Evolutionary conservation across 2,329 filamentous ascomycete species (phyloP), one percentile per base, ranked within the genome.

Genomic region (Aspergillus texensis): DNA sequence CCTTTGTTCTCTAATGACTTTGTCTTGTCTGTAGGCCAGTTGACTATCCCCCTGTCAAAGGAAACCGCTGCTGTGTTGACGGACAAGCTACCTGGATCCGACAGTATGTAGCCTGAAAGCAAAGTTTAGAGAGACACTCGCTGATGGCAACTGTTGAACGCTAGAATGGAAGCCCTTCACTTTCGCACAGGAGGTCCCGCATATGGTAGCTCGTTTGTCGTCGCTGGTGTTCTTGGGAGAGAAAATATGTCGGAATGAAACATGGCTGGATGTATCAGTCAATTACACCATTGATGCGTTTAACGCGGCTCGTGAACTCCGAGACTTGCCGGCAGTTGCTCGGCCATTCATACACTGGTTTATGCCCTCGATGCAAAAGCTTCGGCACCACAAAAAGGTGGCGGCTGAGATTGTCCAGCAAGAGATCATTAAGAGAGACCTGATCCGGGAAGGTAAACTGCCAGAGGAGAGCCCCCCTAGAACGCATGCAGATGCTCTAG

Each of bases 91-190:
- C 68, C 67, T 19, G 60, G 67, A 43, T 64, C 71, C 8, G 62
- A 71, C 14, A 71, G 74, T 76, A 73, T 36, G 68, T 16, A 6
- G n/a, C 19, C 26, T 48, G 16, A 30, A 1, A 30, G 9, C 26
- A 45, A 16, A 39, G n/a, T 39, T 19, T 5, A 45, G 12, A 26
- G 32, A 60, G 21, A 16, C 10, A 12, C 19, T 59, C 16, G 19
- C 58, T 60, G 32, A 60, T 30, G 19, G 39, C 11, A 26, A 21
- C 16, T 43, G 14, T 19, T 14, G 9, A 19, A 19, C 11, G 24
- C 3, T 66, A 73, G 85, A 87, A 64, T 88, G 86, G 86, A 86
- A 82, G 1, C 71, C 83, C 0, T 80, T 86, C 57, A 82, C 81
- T 67, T 80, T 86, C 67, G 83, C 85, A 43, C 80, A 82, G 0